phyloP scores from a whole-genome alignment of 139 green algal genomes.

The Haematococcus lacustris region DNA sequence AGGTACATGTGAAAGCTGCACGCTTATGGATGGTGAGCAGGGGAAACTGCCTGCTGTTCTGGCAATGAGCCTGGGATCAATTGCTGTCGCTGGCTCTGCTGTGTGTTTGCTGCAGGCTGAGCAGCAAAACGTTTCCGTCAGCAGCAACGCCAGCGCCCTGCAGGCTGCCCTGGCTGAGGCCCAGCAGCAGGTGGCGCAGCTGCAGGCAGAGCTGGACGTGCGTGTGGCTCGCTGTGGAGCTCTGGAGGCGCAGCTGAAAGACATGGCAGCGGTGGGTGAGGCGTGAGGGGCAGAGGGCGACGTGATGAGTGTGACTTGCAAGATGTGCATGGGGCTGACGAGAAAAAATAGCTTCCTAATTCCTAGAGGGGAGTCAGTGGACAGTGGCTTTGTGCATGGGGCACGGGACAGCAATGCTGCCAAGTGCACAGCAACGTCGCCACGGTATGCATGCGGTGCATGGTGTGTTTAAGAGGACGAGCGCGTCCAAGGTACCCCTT shows the following conservation, averaged over 20 bases:
- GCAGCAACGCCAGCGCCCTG: too few species aligned
- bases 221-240: conserved; percentile 5
- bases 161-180: neutral
- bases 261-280: conserved; percentile 7
- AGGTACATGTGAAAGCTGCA: too few species aligned
- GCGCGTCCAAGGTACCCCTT: neutral
- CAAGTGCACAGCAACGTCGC: neutral
- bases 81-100: too few species aligned
- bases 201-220: conserved; percentile 8
- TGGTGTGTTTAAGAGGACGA: neutral
- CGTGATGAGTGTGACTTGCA: neutral
- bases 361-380: neutral
- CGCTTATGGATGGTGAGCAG: too few species aligned
- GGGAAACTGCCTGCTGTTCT: too few species aligned
- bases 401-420: too few species aligned
- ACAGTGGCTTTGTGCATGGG: too few species aligned
- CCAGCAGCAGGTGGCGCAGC: neutral
- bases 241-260: conserved; percentile 21
- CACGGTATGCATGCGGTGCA: neutral
- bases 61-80: too few species aligned
- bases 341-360: neutral
- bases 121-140: too few species aligned
- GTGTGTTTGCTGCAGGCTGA: too few species aligned
- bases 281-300: neutral
- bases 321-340: neutral